These are phyloP conservation scores for Beta vulgaris DNA, from an alignment of 148 eudicot genomes.

Conservation along the genomic window DNA sequence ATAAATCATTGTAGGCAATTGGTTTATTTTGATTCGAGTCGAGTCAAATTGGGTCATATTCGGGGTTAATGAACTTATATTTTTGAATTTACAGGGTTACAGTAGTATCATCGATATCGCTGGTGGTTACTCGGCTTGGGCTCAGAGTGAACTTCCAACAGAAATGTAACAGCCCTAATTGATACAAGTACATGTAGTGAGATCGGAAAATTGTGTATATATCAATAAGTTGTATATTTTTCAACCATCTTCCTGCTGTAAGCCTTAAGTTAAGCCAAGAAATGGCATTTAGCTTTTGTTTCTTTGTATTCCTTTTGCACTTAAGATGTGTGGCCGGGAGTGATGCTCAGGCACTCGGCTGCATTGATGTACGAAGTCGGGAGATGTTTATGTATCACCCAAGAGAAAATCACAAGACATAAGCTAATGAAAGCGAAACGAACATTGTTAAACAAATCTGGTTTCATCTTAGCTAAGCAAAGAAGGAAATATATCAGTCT, in stretches of 20 bases:
- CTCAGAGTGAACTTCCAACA: constrained; percentile 46
- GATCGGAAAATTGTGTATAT: background rate
- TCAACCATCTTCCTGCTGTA: background rate
- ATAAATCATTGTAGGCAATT: too few relatives aligned
- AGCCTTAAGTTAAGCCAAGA: constrained; percentile 1
- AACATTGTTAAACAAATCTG: too few relatives aligned
- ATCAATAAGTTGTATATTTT: background rate
- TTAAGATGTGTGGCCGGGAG: too few relatives aligned
- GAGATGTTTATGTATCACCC: too few relatives aligned
- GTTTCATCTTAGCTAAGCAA: background rate
- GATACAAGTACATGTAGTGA: background rate
- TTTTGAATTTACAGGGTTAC: constrained; percentile 45
- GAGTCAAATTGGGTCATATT: background rate
- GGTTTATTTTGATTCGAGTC: too few relatives aligned
- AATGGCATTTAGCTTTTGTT: background rate
- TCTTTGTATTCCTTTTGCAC: too few relatives aligned
- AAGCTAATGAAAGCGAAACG: too few relatives aligned
- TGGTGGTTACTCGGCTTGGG: constrained; percentile 74
- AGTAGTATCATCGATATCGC: constrained; percentile 55
- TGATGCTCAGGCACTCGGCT: too few relatives aligned
- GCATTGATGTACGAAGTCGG: too few relatives aligned
- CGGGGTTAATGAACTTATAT: background rate
- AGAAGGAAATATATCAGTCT: background rate
- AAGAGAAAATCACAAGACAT: too few relatives aligned
- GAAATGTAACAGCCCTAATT: constrained; percentile 20